Percentiles rank a stretch among this genome's conserved stretches.
Evolutionary conservation across 1,284 basidiomycete species (phyloP).

Genomic region (Exsudoporus floridanus): DNA sequence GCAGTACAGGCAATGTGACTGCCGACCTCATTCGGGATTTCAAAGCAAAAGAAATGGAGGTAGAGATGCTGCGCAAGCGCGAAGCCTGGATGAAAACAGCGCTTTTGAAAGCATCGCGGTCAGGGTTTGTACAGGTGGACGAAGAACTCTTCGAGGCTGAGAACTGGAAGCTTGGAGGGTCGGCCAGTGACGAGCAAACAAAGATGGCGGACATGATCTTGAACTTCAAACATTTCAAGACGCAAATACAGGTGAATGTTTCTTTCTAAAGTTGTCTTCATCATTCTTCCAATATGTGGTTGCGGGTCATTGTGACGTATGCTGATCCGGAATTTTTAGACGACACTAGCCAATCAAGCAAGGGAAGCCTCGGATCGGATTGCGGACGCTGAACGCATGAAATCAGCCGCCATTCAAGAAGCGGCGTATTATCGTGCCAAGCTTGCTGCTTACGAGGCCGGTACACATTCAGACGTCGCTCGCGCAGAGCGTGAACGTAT

Average conservation of each 20-base stretch:
- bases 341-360: constrained; percentile 72
- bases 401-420: constrained; percentile 85
- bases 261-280: constrained; percentile 1
- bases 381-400: constrained; percentile 78
- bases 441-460: constrained; percentile 79
- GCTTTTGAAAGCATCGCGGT: constrained; percentile 72
- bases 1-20: constrained; percentile 67
- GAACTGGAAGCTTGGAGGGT: constrained; percentile 41
- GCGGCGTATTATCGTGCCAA: constrained; percentile 97
- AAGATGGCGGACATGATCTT: constrained; percentile 74
- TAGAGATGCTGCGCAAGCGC: constrained; percentile 76
- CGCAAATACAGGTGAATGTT: constrained; percentile 77
- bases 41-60: constrained; percentile 77
- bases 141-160: constrained; percentile 39
- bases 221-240: constrained; percentile 87
- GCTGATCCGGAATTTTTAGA: constrained; percentile 42
- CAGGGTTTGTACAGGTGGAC: constrained; percentile 79
- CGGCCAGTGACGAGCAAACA: constrained; percentile 37
- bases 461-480: constrained; percentile 62
- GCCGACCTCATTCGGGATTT: constrained; percentile 76
- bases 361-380: constrained; percentile 76
- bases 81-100: constrained; percentile 88
- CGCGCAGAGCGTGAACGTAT: constrained; percentile 83
- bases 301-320: constrained; percentile 7
- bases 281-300: not conserved